Conservation (phyloP, 2,329 filamentous ascomycete genomes). For the Aspergillus pseudoglaucus region DNA sequence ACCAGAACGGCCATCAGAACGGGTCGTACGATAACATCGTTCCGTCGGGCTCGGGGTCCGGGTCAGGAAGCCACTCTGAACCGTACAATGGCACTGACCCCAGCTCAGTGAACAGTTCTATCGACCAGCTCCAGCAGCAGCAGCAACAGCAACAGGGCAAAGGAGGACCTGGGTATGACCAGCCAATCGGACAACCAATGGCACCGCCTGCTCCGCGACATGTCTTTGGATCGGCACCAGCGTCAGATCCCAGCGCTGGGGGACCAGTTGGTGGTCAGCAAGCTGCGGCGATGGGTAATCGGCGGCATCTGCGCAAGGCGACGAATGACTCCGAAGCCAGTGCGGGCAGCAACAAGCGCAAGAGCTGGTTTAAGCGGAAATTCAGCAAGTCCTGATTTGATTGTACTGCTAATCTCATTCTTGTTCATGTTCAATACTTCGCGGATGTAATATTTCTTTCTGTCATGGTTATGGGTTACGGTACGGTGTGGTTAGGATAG, state of each 20-base stretch:
- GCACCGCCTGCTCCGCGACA: slow-evolving; percentile 9
- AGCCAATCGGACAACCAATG: slow-evolving; percentile 7
- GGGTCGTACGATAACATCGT: slow-evolving; percentile 79
- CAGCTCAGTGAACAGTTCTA: slow-evolving; percentile 88
- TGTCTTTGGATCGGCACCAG: slow-evolving; percentile 5
- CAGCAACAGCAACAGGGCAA: slow-evolving; percentile 51
- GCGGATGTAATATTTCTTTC: background rate
- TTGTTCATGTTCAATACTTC: slow-evolving; percentile 1
- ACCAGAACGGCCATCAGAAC: slow-evolving; percentile 28
- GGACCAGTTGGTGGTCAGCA: slow-evolving; percentile 21
- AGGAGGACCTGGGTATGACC: slow-evolving; percentile 39
- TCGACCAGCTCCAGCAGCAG: slow-evolving; percentile 62
- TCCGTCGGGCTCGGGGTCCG: slow-evolving; percentile 40
- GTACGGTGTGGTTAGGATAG: slow-evolving; percentile 19
- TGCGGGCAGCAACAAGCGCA: slow-evolving; percentile 59
- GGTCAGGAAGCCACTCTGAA: slow-evolving; percentile 58
- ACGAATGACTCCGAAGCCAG: slow-evolving; percentile 13
- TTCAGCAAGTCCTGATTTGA: slow-evolving; percentile 54
- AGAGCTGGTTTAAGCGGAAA: slow-evolving; percentile 79
- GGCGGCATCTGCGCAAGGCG: slow-evolving; percentile 17
- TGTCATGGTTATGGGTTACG: background rate
- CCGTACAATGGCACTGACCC: slow-evolving; percentile 79
- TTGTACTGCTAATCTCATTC: slow-evolving; percentile 2
- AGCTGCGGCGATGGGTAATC: slow-evolving; percentile 12
- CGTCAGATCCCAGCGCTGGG: slow-evolving; percentile 17